Evolutionary conservation across 176 grass and related monocot species (phyloP), one percentile per base, ranked within the genome.

Genomic region (Stipa capillata): DNA sequence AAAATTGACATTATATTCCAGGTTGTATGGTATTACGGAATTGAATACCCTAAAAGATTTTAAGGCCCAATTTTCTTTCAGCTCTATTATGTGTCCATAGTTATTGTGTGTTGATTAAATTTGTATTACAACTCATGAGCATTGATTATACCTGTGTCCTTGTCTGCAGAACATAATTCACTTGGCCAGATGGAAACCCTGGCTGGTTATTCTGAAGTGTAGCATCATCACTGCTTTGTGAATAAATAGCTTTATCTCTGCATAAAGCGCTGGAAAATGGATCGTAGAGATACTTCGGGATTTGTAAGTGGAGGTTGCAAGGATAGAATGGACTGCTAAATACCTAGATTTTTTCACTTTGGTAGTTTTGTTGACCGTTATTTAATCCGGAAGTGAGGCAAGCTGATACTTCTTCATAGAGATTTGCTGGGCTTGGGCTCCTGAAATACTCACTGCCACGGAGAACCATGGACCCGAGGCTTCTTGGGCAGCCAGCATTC

Each of bases 221-320:
- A 73, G 57, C 40, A 43, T 7, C 53, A 3, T 55, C 16, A 34
- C 43, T 0, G 2, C 27, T 44, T 73, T 14, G 45, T 86, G 59
- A 80, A 66, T 53, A 29, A 47, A 45, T 31, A 80, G 31, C 15
- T n/a, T 74, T n/a, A 0, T 2, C 50, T 74, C 72, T 72, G 25
- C 10, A 25, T 65, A 66, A 3, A 80, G 3, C 72, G 67, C 82
- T 78, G 49, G 86, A 64, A 77, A 48, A 94, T 94, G 91, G 91
- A 94, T 76, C 84, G 85, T 69, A 49, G 0, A 6, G 93, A 97
- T 84, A 97, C 93, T 35, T 85, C 66, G 7, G 93, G 93, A 60
- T 97, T 93, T 91, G 93, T 97, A 27, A 97, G 93, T 77, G 93
- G 93, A 64, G 93, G 93, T 20, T 89, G 88, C 91, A 21, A 82